Conservation (phyloP, 768 basidiomycete genomes). For the Serpula lacrymans region DNA sequence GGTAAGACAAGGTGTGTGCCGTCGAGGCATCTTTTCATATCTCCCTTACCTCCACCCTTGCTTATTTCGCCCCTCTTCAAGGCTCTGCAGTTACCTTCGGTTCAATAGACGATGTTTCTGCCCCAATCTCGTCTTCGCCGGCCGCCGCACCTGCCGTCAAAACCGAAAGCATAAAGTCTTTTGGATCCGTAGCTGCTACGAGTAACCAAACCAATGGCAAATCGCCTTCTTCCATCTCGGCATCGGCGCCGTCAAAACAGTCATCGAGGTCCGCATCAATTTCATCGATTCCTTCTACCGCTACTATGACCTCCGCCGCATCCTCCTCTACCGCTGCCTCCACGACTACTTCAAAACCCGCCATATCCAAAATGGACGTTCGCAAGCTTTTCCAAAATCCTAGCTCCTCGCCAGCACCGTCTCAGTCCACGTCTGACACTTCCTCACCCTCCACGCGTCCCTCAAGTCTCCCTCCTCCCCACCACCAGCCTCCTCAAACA, state of each 20-base stretch:
- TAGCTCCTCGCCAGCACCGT: constrained; percentile 32
- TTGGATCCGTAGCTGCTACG: constrained; percentile 71
- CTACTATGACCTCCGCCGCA: constrained; percentile 12
- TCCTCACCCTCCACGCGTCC: constrained; percentile 57
- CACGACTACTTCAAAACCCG: constrained; percentile 23
- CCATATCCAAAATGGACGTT: constrained; percentile 34
- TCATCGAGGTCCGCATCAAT: constrained; percentile 20
- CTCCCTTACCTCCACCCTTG: constrained; percentile 7
- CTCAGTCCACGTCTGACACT: constrained; percentile 50
- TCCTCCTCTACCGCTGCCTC: constrained; percentile 25
- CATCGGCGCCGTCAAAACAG: constrained; percentile 35
- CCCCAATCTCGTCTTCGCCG: constrained; percentile 81
- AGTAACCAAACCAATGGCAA: constrained; percentile 63
- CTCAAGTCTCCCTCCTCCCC: constrained; percentile 50
- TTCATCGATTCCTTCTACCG: constrained; percentile 8
- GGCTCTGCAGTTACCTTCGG: constrained; percentile 81
- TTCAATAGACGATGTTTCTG: constrained; percentile 77
- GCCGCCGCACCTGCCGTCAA: constrained; percentile 62
- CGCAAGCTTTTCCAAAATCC: constrained; percentile 41
- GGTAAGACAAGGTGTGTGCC: constrained; percentile 59
- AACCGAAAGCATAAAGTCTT: constrained; percentile 74
- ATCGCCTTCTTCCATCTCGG: constrained; percentile 42
- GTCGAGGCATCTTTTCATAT: neutral
- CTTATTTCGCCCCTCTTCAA: constrained; percentile 20
- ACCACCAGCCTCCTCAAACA: constrained; percentile 33